These are phyloP conservation scores for Clarkia xantiana DNA, from an alignment of 345 rosid species.

Conservation along the genomic window DNA sequence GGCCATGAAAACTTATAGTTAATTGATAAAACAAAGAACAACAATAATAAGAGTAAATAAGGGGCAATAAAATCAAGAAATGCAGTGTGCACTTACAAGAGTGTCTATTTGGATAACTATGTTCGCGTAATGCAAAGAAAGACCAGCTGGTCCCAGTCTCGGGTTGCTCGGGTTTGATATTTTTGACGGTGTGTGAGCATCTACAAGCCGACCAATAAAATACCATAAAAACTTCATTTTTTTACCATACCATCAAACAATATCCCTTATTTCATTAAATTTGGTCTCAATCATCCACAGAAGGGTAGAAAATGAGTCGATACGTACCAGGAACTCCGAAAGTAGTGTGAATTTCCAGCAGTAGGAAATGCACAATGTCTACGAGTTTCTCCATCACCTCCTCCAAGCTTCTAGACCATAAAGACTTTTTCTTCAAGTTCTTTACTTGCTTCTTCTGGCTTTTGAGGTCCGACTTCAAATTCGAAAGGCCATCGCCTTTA, in stretches of 20 bases:
- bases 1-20: too few relatives aligned
- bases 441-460: slow-evolving; percentile 64
- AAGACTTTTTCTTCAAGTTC: slow-evolving; percentile 66
- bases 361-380: slow-evolving; percentile 4
- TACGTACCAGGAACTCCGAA: slow-evolving; percentile 5
- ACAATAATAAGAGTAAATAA: too few relatives aligned
- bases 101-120: slow-evolving; percentile 80
- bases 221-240: too few relatives aligned
- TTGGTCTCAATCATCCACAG: too few relatives aligned
- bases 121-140: slow-evolving; percentile 92
- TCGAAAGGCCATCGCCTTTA: slow-evolving; percentile 42
- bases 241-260: too few relatives aligned
- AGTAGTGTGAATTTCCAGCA: slow-evolving; percentile 2
- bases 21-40: too few relatives aligned
- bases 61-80: neutral
- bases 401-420: slow-evolving; percentile 80
- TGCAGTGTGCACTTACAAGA: slow-evolving; percentile 44
- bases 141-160: slow-evolving; percentile 81
- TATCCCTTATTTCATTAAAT: too few relatives aligned
- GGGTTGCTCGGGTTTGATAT: slow-evolving; percentile 24
- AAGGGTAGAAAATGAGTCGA: too few relatives aligned
- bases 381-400: slow-evolving; percentile 36
- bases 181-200: slow-evolving; percentile 21
- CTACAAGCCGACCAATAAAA: slow-evolving; percentile 2
- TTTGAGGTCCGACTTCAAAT: slow-evolving; percentile 61